phyloP scores from a whole-genome alignment of 192 early-diverging fungal species.

The Podila clonocystis region DNA sequence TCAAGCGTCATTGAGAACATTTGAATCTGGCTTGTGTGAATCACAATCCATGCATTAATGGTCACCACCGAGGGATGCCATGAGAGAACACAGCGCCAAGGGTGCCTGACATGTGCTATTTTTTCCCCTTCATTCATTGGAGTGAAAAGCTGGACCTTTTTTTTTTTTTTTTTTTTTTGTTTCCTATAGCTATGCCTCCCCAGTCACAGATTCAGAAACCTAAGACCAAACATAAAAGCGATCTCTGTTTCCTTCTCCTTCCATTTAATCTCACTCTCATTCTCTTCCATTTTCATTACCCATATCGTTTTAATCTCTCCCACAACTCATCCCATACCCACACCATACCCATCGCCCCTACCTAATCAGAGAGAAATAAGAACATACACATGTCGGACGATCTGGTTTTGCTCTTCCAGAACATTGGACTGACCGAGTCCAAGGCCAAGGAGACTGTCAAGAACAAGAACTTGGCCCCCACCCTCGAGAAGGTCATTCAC shows the following conservation, averaged over 20 bases:
- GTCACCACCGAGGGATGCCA: too few relatives aligned
- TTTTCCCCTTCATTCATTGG: too few relatives aligned
- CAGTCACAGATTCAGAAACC: too few relatives aligned
- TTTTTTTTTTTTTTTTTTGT: too few relatives aligned
- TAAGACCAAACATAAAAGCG: not conserved
- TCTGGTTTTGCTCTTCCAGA: constrained; percentile 78
- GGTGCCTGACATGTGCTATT: too few relatives aligned
- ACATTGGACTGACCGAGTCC: constrained; percentile 88
- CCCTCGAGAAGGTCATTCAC: constrained; percentile 74
- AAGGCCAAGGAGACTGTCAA: constrained; percentile 95
- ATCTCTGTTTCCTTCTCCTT: not conserved
- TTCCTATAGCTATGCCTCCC: too few relatives aligned
- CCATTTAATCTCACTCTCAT: not conserved
- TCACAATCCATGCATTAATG: too few relatives aligned
- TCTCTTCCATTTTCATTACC: not conserved
- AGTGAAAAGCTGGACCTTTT: too few relatives aligned
- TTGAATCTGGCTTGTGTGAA: too few relatives aligned
- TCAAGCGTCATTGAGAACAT: too few relatives aligned
- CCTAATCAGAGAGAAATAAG: constrained; percentile 3
- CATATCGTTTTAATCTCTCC: not conserved
- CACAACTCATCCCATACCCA: not conserved
- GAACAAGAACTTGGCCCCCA: constrained; percentile 95
- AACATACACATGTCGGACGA: constrained; percentile 43
- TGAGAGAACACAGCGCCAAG: too few relatives aligned
- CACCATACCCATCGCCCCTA: not conserved